These are phyloP conservation scores for Agrocybe praecox DNA, from an alignment of 768 basidiomycete genomes.

Conservation along the genomic window DNA sequence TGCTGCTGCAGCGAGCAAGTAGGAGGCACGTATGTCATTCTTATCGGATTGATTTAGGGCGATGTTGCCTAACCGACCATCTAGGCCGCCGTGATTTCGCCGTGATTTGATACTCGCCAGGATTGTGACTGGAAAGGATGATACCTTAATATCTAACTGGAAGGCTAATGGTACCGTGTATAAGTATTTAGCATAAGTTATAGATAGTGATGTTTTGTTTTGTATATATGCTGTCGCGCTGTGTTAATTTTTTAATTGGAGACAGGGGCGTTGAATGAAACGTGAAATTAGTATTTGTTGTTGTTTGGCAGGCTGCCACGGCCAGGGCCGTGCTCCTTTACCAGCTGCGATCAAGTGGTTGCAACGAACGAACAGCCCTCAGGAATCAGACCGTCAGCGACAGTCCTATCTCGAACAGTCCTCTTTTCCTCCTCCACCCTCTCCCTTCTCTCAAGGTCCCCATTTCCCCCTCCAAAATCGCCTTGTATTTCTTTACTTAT, in stretches of 20 bases:
- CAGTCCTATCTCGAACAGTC: conserved; percentile 24
- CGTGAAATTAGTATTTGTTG: conserved; percentile 26
- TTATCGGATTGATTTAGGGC: not conserved
- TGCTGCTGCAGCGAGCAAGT: conserved; percentile 23
- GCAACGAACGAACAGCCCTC: conserved; percentile 42
- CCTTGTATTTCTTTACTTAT: not conserved
- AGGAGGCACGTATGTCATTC: conserved; percentile 6
- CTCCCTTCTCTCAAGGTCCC: not conserved
- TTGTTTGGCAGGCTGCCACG: conserved; percentile 38
- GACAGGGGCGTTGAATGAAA: conserved; percentile 1
- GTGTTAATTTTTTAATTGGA: conserved; percentile 3
- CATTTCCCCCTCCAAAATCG: not conserved
- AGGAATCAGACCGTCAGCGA: conserved; percentile 35
- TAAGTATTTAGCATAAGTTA: not conserved
- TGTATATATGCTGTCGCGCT: conserved; percentile 1
- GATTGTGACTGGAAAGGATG: not conserved
- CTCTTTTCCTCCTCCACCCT: conserved; percentile 5
- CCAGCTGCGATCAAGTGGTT: conserved; percentile 42
- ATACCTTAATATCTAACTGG: not conserved
- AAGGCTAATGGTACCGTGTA: not conserved
- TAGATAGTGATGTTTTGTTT: conserved; percentile 4
- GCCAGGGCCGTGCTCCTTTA: conserved; percentile 36
- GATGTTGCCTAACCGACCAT: not conserved
- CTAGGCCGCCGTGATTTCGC: not conserved
- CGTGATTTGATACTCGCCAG: not conserved